Base-by-base conservation (phyloP, 2,329 filamentous ascomycete genomes). In the Sordariomycetes sp. region DNA sequence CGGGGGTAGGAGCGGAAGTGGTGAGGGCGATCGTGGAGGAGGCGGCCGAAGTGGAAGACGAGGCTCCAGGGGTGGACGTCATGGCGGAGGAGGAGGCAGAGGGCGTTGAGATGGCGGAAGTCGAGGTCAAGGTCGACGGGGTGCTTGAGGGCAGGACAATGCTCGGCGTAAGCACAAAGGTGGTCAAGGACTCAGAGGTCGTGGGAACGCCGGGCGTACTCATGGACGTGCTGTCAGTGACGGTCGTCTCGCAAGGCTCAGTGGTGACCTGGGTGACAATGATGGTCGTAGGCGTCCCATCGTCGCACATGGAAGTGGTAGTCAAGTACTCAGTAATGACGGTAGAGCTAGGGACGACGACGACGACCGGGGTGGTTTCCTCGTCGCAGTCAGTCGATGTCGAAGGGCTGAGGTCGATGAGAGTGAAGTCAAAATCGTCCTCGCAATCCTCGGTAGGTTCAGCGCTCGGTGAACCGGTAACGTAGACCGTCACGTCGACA, bases 401-500 rank as follows among this genome's bases (percentile, higher is more conserved):
- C n/a, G n/a, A n/a, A n/a, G n/a, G n/a, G n/a, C n/a, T n/a, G n/a
- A n/a, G n/a, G n/a, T n/a, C n/a, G n/a, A n/a, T n/a, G n/a, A n/a
- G n/a, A n/a, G n/a, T n/a, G n/a, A n/a, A n/a, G n/a, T n/a, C n/a
- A n/a, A n/a, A n/a, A n/a, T n/a, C n/a, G n/a, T n/a, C n/a, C n/a
- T n/a, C n/a, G n/a, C n/a, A n/a, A n/a, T 30, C 7, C 18, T 8
- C 31, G 16, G 19, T 4, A 15, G 34, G 34, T 5, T 12, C 17
- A 29, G 16, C 16, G 3, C n/a, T 25, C 7, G 34, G 21, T n/a
- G 21, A 24, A 7, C 16, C 47, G 9, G 55, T 58, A 12, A 57
- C 42, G 25, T 46, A 51, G 21, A 53, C 44, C 6, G 49, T 53
- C 7, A 53, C 43, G 18, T 59, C 56, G 7, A 58, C 34, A 4